phyloP scores from a whole-genome alignment of 805 yeast genomes.

The Kluyveromyces wickerhamii region DNA sequence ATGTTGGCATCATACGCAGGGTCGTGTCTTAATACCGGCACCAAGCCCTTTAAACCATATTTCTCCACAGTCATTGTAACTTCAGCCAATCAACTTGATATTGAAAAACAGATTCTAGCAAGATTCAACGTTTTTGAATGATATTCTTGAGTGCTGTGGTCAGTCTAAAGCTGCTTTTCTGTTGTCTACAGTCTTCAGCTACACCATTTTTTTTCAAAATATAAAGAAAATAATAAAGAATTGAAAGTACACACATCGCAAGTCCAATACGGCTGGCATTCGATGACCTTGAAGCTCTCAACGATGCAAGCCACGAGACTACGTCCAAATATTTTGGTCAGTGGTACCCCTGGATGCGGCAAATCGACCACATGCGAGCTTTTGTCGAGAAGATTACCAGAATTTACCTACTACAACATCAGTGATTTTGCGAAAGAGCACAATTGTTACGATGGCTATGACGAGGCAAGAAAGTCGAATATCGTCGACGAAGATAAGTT shows the following conservation, averaged over 20 bases:
- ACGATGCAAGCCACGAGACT: slow-evolving; percentile 19
- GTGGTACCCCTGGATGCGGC: slow-evolving; percentile 81
- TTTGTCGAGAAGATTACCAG: slow-evolving; percentile 29
- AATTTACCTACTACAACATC: slow-evolving; percentile 47
- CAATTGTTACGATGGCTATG: slow-evolving; percentile 74
- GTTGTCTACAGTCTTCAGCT: too few relatives aligned
- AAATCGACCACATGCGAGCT: slow-evolving; percentile 29
- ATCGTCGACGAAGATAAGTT: slow-evolving; percentile 91
- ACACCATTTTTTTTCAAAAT: too few relatives aligned
- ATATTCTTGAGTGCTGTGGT: too few relatives aligned
- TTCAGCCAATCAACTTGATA: too few relatives aligned
- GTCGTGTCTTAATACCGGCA: slow-evolving; percentile 26
- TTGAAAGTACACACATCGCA: too few relatives aligned
- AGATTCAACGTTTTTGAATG: too few relatives aligned
- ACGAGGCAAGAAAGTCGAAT: slow-evolving; percentile 73
- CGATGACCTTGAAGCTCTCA: too few relatives aligned
- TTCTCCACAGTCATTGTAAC: too few relatives aligned
- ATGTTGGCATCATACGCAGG: slow-evolving; percentile 25
- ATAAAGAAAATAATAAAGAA: too few relatives aligned
- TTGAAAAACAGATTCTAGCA: too few relatives aligned
- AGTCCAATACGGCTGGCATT: too few relatives aligned
- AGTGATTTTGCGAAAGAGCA: slow-evolving; percentile 77
- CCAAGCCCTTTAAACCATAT: slow-evolving; percentile 27
- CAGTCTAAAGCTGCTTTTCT: too few relatives aligned
- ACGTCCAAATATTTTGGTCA: slow-evolving; percentile 72